phyloP scores from a whole-genome alignment of 345 rosid genomes.

The Eucalyptus camaldulensis region DNA sequence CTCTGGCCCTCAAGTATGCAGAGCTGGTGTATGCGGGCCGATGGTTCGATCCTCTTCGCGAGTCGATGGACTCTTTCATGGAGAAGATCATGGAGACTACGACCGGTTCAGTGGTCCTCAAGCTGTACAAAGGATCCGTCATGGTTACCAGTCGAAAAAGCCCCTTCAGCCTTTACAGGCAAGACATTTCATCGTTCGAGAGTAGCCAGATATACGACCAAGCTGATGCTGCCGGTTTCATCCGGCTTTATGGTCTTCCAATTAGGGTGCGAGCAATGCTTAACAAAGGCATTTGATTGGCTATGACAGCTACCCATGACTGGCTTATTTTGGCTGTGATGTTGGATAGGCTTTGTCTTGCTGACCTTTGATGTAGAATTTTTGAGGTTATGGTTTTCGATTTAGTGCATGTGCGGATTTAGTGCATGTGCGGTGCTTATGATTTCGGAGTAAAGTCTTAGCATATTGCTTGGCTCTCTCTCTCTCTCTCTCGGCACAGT shows the following conservation, averaged over 20 bases:
- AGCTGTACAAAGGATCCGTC: conserved; percentile 75
- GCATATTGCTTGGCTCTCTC: not conserved
- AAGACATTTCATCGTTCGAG: conserved; percentile 85
- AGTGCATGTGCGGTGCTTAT: not conserved
- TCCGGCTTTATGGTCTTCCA: conserved; percentile 71
- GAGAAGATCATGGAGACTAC: conserved; percentile 68
- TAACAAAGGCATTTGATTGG: conserved; percentile 25
- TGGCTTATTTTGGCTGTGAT: not conserved
- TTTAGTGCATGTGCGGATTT: not conserved
- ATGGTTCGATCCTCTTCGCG: conserved; percentile 88
- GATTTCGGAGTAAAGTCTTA: not conserved
- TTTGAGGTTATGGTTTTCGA: not conserved
- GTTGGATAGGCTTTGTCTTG: not conserved
- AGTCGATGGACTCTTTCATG: conserved; percentile 84
- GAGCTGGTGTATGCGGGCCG: conserved; percentile 93
- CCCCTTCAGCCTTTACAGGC: conserved; percentile 68
- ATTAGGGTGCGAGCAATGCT: conserved; percentile 84
- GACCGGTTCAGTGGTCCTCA: conserved; percentile 58
- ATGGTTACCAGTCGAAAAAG: conserved; percentile 53
- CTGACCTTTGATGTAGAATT: not conserved
- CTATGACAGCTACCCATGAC: not conserved
- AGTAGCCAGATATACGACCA: conserved; percentile 77
- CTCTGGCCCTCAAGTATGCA: conserved; percentile 70
- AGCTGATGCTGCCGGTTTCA: conserved; percentile 90
- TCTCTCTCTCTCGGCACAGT: not conserved